Evolutionary conservation across 768 basidiomycete genomes (phyloP).

Genomic region (Amanita polypyramis): DNA sequence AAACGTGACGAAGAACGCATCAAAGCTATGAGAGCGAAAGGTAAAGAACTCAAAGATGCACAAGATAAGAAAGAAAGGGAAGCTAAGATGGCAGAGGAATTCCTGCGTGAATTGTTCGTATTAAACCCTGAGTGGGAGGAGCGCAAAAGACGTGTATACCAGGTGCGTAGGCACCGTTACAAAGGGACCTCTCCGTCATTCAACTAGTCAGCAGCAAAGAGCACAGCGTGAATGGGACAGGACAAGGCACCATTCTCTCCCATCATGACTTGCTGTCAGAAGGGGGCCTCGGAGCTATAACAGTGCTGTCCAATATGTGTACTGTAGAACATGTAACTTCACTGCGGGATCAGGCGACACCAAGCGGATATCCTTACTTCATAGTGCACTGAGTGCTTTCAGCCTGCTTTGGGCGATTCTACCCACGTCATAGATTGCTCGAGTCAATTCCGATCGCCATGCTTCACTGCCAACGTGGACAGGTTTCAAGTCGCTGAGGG

Average conservation of each 20-base stretch:
- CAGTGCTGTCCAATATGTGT: too few relatives aligned
- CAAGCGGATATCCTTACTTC: conserved; percentile 9
- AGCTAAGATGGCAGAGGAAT: conserved; percentile 35
- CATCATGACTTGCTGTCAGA: not conserved
- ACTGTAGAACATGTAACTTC: not conserved
- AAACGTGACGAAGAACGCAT: conserved; percentile 42
- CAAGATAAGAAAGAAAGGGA: conserved; percentile 22
- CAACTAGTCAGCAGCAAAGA: not conserved
- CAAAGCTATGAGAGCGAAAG: conserved; percentile 23
- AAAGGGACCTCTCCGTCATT: not conserved
- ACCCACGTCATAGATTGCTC: conserved; percentile 68
- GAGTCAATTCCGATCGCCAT: conserved; percentile 60
- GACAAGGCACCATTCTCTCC: not conserved
- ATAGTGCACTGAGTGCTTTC: conserved; percentile 29
- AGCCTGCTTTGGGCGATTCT: conserved; percentile 68
- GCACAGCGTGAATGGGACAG: not conserved
- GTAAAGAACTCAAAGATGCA: conserved; percentile 26
- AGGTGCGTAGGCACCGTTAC: conserved; percentile 24
- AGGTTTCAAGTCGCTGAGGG: conserved; percentile 23
- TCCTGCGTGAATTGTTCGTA: conserved; percentile 44
- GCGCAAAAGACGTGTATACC: conserved; percentile 38
- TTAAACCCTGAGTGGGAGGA: conserved; percentile 54
- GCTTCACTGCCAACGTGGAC: conserved; percentile 28
- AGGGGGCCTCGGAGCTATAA: too few relatives aligned
- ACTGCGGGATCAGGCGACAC: not conserved